Evolutionary conservation across 2,329 filamentous ascomycete genomes (phyloP), one percentile per base, ranked within the genome.

Genomic region (Fusarium sp.): DNA sequence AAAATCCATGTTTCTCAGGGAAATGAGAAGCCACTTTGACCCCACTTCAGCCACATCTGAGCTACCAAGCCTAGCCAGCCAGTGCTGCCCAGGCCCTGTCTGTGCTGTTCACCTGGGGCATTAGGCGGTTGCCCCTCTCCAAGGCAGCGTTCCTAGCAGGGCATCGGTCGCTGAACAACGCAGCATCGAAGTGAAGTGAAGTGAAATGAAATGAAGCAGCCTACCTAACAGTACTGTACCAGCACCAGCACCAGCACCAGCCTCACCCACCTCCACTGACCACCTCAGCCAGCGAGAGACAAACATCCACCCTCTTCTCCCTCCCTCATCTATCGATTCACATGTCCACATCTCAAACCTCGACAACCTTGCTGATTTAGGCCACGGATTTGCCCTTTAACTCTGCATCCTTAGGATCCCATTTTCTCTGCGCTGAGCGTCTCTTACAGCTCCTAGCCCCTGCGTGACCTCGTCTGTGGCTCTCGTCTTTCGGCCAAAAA

Each of bases 291-390:
- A 49, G 44, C 61, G 56, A 63, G 51, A 52, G 36, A 63, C 72
- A 75, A 67, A 67, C 62, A 74, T 71, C 48, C 57, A 54, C 73
- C 48, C 42, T 63, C 70, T 65, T 74, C 67, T 72, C 66, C 63
- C 75, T 78, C 74, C 64, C 76, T 78, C 76, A 78, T 78, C 75
- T 70, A 70, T 72, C 69, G 71, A 77, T 78, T 78, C 73, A 74
- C 70, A 78, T 77, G 70, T 61, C 60, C 74, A 66, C 48, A 63
- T 66, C 44, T 66, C 56, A 69, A 49, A 55, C 65, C 60, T 73
- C 58, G 61, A 70, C 63, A 45, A 62, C 67, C 45, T 63, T 65
- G 69, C 52, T 73, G 44, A 68, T 63, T 67, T 63, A 73, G 75
- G 73, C 73, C 69, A 71, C 75, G 66, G 70, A 59, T 59, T 71